A percentile compares a stretch with the other conserved stretches of the same genome.
These are phyloP conservation scores for Aspergillus asperescens DNA, from an alignment of 495 filamentous ascomycete genomes.

Conservation along the genomic window DNA sequence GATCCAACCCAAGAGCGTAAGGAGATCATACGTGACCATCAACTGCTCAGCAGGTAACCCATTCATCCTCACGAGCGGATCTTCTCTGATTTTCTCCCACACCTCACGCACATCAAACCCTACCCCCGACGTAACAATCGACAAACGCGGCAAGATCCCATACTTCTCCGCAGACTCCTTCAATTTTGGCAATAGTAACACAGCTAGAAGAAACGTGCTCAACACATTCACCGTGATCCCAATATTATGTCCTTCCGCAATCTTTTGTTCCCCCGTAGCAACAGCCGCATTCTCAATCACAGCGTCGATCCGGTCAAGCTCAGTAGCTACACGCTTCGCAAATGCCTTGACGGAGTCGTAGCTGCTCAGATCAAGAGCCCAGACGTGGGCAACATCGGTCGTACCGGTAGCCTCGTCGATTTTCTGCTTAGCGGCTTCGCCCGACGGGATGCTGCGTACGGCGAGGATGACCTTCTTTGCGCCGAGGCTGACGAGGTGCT, in stretches of 20 bases:
- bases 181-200: slow-evolving; percentile 9
- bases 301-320: slow-evolving; percentile 6
- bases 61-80: background rate
- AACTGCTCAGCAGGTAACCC: background rate
- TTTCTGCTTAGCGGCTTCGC: background rate
- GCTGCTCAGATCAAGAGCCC: slow-evolving; percentile 1
- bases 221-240: slow-evolving; percentile 6
- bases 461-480: slow-evolving; percentile 14
- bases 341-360: slow-evolving; percentile 5
- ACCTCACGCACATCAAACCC: background rate
- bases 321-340: background rate
- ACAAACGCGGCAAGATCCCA: slow-evolving; percentile 1
- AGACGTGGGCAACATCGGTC: background rate
- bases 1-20: background rate
- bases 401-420: slow-evolving; percentile 8
- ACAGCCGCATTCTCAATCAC: slow-evolving; percentile 12
- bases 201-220: slow-evolving; percentile 7
- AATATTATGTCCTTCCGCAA: background rate
- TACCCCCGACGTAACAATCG: background rate
- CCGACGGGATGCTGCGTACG: background rate
- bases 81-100: background rate
- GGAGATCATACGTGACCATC: background rate
- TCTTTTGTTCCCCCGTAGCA: background rate
- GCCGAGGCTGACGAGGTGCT: slow-evolving; percentile 10
- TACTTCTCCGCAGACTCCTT: background rate